Conservation (phyloP, 352 stramenopile species). For the Pythium volutum region DNA sequence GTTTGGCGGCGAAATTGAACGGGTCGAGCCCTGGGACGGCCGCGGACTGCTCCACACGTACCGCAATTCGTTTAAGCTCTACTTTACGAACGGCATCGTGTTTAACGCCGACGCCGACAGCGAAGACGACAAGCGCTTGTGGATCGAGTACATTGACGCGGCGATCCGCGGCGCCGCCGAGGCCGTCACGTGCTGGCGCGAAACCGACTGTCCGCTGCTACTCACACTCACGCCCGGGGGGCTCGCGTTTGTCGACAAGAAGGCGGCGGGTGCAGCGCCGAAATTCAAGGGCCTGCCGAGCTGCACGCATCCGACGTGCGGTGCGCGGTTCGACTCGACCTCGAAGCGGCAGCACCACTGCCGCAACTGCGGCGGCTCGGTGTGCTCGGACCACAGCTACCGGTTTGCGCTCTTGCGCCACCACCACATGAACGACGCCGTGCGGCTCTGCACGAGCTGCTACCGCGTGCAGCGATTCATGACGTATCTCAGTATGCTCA, state of each 20-base stretch:
- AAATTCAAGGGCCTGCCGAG: slow-evolving; percentile 70
- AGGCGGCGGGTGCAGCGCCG: slow-evolving; percentile 34
- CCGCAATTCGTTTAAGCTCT: slow-evolving; percentile 81
- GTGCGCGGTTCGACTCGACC: slow-evolving; percentile 63
- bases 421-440: slow-evolving; percentile 55
- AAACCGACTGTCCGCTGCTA: slow-evolving; percentile 32
- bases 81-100: slow-evolving; percentile 63
- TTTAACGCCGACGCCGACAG: slow-evolving; percentile 80
- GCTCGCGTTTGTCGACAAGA: slow-evolving; percentile 62
- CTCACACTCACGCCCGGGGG: slow-evolving; percentile 52
- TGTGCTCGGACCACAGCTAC: slow-evolving; percentile 80
- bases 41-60: slow-evolving; percentile 82
- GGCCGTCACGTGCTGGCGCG: slow-evolving; percentile 45
- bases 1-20: slow-evolving; percentile 68
- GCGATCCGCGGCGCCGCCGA: slow-evolving; percentile 42
- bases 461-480: slow-evolving; percentile 75
- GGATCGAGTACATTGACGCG: slow-evolving; percentile 75
- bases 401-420: slow-evolving; percentile 65
- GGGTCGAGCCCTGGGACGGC: slow-evolving; percentile 83
- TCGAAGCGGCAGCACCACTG: slow-evolving; percentile 82
- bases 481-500: slow-evolving; percentile 60
- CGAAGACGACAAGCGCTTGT: slow-evolving; percentile 74
- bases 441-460: slow-evolving; percentile 67
- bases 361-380: slow-evolving; percentile 71
- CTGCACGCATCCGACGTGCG: slow-evolving; percentile 61